Evolutionary conservation across 2,329 filamentous ascomycete species (phyloP).

Genomic region (Septoria petroselini): DNA sequence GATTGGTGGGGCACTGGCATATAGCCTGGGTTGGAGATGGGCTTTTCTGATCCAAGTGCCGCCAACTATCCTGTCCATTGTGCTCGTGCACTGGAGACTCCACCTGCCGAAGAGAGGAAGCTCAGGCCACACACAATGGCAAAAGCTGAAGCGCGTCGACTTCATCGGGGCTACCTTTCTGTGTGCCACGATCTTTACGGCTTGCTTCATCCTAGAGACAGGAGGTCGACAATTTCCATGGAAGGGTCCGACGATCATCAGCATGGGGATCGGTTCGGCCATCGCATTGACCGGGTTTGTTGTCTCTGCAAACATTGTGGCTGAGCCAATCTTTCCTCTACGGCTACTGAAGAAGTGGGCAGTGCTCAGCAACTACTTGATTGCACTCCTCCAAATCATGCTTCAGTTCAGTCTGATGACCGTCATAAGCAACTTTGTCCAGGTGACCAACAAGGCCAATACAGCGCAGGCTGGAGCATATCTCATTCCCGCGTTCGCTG

Average conservation of each 20-base stretch:
- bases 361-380: conserved; percentile 53
- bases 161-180: conserved; percentile 55
- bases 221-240: conserved; percentile 46
- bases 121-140: conserved; percentile 13
- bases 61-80: conserved; percentile 51
- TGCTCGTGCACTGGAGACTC: conserved; percentile 43
- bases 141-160: conserved; percentile 55
- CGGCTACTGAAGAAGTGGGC: conserved; percentile 52
- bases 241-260: conserved; percentile 38
- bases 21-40: conserved; percentile 65
- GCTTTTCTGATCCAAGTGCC: conserved; percentile 59
- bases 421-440: conserved; percentile 66
- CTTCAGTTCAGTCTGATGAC: conserved; percentile 64
- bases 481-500: conserved; percentile 64
- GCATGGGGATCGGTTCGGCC: conserved; percentile 17
- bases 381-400: conserved; percentile 53
- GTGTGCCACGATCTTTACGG: conserved; percentile 43
- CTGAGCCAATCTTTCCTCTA: conserved; percentile 57
- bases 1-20: conserved; percentile 59
- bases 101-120: conserved; percentile 20
- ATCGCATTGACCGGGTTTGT: conserved; percentile 22
- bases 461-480: conserved; percentile 59
- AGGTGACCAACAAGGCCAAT: conserved; percentile 57
- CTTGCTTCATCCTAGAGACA: conserved; percentile 50
- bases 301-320: conserved; percentile 25